Percentiles rank a stretch among this genome's conserved stretches.
phyloP scores from a whole-genome alignment of 148 eudicot species.

The Cornus suecica region DNA sequence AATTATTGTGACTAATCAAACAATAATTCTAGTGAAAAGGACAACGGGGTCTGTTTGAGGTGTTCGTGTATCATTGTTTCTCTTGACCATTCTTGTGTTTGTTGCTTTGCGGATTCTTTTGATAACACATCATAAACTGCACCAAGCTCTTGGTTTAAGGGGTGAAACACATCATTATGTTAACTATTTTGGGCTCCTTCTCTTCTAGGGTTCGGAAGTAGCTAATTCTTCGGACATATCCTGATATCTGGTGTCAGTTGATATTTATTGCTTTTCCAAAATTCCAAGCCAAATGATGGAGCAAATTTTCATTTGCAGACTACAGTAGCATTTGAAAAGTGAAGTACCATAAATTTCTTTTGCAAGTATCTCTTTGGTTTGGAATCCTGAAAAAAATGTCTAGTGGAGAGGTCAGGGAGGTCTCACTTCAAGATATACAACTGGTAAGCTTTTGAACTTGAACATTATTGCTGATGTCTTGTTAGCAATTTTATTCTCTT shows the following conservation, averaged over 20 bases:
- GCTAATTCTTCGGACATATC: neutral
- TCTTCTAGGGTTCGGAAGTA: neutral
- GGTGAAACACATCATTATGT: neutral
- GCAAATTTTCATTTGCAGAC: neutral
- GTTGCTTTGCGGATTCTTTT: neutral
- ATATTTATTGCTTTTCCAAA: neutral
- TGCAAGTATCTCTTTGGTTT: constrained; percentile 11
- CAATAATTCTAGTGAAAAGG: neutral
- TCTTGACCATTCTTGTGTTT: neutral
- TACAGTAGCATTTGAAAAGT: constrained; percentile 4
- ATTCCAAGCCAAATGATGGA: neutral
- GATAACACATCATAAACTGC: neutral
- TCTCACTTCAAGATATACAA: constrained; percentile 66
- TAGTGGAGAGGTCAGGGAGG: constrained; percentile 60
- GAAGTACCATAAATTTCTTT: constrained; percentile 1
- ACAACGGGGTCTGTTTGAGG: neutral
- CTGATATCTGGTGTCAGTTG: neutral
- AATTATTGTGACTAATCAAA: neutral
- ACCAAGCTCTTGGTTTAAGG: neutral
- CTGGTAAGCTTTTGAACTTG: constrained; percentile 40
- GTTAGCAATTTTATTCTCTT: neutral
- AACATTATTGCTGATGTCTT: neutral
- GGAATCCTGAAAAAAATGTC: constrained; percentile 42
- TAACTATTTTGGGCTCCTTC: neutral
- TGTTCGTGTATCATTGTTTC: neutral